Evolutionary conservation across 257 asterid genomes (phyloP).

Genomic region (Echium plantagineum): DNA sequence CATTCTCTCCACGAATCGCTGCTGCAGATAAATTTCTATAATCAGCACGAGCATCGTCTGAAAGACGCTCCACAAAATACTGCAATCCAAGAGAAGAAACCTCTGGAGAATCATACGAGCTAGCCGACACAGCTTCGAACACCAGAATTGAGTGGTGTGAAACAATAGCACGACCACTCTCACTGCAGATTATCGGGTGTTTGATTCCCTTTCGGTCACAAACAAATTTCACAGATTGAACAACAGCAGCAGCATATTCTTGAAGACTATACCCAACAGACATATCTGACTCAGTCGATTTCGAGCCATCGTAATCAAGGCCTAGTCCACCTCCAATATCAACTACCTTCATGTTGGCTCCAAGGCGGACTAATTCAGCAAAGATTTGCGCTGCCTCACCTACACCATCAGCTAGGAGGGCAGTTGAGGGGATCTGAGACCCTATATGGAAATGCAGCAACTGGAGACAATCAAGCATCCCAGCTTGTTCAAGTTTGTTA

Average conservation of each 20-base stretch:
- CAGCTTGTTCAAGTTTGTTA: conserved; percentile 41
- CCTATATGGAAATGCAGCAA: conserved; percentile 92
- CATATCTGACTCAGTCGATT: conserved; percentile 60
- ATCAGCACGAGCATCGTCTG: conserved; percentile 52
- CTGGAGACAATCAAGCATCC: conserved; percentile 81
- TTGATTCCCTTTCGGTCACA: conserved; percentile 58
- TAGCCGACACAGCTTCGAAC: conserved; percentile 66
- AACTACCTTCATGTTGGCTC: conserved; percentile 67
- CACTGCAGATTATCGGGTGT: conserved; percentile 84
- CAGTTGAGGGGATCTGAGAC: conserved; percentile 80
- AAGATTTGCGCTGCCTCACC: conserved; percentile 90
- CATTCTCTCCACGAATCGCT: conserved; percentile 52
- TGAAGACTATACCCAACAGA: conserved; percentile 63
- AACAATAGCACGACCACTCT: conserved; percentile 93
- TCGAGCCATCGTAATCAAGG: conserved; percentile 90
- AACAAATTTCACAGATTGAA: conserved; percentile 44
- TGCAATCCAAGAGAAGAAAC: conserved; percentile 33
- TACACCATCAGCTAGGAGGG: conserved; percentile 63
- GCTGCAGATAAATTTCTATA: conserved; percentile 53
- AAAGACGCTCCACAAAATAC: conserved; percentile 36
- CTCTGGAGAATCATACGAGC: conserved; percentile 29
- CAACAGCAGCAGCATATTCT: conserved; percentile 83
- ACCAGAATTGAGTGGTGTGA: conserved; percentile 85
- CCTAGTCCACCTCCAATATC: conserved; percentile 97
- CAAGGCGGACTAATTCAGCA: conserved; percentile 69